Base-by-base conservation (phyloP, 2,329 filamentous ascomycete genomes). In the Zalaria sp. region DNA sequence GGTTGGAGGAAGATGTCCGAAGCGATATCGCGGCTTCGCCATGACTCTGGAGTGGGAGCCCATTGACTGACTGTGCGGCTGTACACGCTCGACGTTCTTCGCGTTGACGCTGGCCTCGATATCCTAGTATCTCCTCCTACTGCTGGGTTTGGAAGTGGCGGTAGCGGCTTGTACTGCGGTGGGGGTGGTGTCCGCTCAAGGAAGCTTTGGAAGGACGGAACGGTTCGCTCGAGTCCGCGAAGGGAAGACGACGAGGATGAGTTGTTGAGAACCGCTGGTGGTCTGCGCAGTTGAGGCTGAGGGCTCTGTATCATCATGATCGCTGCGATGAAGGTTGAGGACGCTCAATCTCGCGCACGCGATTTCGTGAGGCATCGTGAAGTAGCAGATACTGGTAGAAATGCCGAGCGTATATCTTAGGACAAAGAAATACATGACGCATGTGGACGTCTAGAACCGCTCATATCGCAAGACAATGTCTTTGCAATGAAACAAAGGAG, bases 201-300 rank as follows among this genome's bases (percentile, higher is more conserved):
- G 43, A 60, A 60, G 18, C 44, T 48, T 40, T 55, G 49, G 39
- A 60, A 60, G n/a, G 57, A 52, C 7, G 52, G 52, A 8, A 55
- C 44, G 3, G 49, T 32, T 27, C 50, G 48, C 38, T 59, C 51
- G 38, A 55, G 47, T 8, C 51, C 50, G 25, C 38, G 39, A 11
- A 53, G 29, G 18, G 39, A 42, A 10, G 42, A 40, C 3, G 42
- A 40, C 3, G 46, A 38, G 6, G 29, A 40, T 5, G 42, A 38
- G 27, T 39, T 34, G 11, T 37, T 42, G 4, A 44, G 31, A 9
- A 39, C 37, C n/a, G 35, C 42, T 27, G 42, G 45, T 25, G 42
- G 39, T 5, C 34, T 43, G 5, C 40, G 40, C 36, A 44, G 37
- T 25, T 40, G 37, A 34, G 40, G 38, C 32, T 35, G 37, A 1